Percentiles rank a stretch among this genome's conserved stretches.
Evolutionary conservation across 495 filamentous ascomycete genomes (phyloP).

Genomic region (Bombardia bombarda): DNA sequence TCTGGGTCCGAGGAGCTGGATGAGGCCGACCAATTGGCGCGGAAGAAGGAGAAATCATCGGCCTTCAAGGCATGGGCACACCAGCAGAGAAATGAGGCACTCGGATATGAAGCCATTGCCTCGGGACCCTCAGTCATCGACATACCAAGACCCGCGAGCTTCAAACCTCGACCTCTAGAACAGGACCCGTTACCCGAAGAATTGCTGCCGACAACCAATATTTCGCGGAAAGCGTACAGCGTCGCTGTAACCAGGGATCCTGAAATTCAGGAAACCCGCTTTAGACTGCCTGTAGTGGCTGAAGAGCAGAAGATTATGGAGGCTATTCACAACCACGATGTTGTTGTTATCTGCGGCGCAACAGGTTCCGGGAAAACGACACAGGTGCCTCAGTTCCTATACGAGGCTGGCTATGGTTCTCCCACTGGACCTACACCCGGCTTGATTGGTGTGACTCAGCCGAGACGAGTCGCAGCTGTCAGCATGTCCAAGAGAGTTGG

Average conservation of each 20-base stretch:
- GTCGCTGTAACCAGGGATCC: slow-evolving; percentile 63
- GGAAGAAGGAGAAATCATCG: slow-evolving; percentile 33
- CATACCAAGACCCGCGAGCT: slow-evolving; percentile 40
- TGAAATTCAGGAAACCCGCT: slow-evolving; percentile 67
- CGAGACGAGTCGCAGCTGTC: slow-evolving; percentile 83
- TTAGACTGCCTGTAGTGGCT: slow-evolving; percentile 81
- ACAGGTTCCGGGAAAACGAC: slow-evolving; percentile 98
- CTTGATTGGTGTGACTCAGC: slow-evolving; percentile 92
- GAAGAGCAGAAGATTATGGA: slow-evolving; percentile 99
- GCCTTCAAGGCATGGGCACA: slow-evolving; percentile 96
- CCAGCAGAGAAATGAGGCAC: slow-evolving; percentile 70
- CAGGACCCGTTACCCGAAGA: slow-evolving; percentile 72
- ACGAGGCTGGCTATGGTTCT: slow-evolving; percentile 87
- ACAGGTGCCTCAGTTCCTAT: slow-evolving; percentile 92
- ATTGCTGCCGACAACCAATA: slow-evolving; percentile 55
- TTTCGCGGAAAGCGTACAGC: slow-evolving; percentile 63
- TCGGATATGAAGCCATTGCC: slow-evolving; percentile 37
- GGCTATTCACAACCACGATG: slow-evolving; percentile 80
- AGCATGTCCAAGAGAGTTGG: slow-evolving; percentile 91
- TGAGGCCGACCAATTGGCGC: slow-evolving; percentile 21
- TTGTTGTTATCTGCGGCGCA: slow-evolving; percentile 87
- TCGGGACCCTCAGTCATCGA: slow-evolving; percentile 23
- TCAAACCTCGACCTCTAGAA: slow-evolving; percentile 53
- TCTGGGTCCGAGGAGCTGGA: slow-evolving; percentile 19
- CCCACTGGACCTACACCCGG: slow-evolving; percentile 70